Percentiles rank a stretch among this genome's conserved stretches.
Evolutionary conservation across 106 monocot species (phyloP).

Genomic region (Platanthera guangdongensis): DNA sequence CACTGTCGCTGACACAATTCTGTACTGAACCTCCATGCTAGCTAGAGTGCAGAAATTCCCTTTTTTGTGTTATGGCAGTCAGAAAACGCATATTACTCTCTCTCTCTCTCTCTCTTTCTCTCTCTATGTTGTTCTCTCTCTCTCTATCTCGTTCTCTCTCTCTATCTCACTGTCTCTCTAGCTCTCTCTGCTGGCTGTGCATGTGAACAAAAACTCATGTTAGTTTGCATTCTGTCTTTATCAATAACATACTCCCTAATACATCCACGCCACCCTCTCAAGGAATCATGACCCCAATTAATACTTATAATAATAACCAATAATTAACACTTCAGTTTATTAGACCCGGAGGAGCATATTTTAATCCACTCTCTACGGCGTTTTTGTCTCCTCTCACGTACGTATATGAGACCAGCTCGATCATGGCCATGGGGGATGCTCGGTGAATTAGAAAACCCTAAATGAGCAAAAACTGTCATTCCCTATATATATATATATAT

Average conservation of each 20-base stretch:
- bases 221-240: no score
- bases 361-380: background rate
- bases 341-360: background rate
- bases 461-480: no score
- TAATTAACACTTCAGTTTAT: background rate
- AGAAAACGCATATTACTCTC: background rate
- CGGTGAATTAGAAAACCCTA: no score
- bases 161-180: background rate
- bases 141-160: background rate
- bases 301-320: background rate
- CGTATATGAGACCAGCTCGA: background rate
- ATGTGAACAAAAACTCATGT: background rate
- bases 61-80: background rate
- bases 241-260: background rate
- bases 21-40: conserved; percentile 17
- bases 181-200: background rate
- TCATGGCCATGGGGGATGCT: no score
- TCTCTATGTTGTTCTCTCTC: background rate
- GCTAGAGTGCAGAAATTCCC: conserved; percentile 8
- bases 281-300: background rate
- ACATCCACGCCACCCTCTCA: background rate
- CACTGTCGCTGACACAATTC: conserved; percentile 19
- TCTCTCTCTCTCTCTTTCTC: background rate
- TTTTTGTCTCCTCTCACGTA: background rate
- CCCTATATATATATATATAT: no score